Conservation (phyloP, 495 filamentous ascomycete species). For the Lasiosphaeris hirsuta region DNA sequence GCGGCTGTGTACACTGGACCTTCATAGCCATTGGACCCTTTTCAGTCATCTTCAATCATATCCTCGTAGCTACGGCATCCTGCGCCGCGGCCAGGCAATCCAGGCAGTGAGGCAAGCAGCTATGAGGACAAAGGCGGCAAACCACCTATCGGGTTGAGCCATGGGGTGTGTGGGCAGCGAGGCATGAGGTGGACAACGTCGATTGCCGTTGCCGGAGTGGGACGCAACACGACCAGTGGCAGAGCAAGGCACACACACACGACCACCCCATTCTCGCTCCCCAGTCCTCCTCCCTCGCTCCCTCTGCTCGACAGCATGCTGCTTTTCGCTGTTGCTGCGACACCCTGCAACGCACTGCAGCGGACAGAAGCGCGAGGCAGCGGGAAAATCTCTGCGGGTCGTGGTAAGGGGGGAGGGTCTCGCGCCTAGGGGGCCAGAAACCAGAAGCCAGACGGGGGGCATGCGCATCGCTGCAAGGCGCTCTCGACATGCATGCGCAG, state of each 20-base stretch:
- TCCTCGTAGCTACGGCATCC: too few species aligned
- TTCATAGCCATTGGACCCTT: too few species aligned
- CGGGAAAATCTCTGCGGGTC: slow-evolving; percentile 8
- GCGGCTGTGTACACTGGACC: too few species aligned
- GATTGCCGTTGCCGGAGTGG: background rate
- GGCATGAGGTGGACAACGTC: background rate
- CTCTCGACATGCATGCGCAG: background rate
- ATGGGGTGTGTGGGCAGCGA: background rate
- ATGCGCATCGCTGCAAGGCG: background rate
- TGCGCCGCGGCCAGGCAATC: background rate
- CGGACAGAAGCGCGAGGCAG: slow-evolving; percentile 10
- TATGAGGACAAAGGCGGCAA: background rate
- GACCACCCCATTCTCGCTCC: too few species aligned
- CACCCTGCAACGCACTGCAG: slow-evolving; percentile 7
- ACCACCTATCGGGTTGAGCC: background rate
- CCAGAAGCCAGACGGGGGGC: background rate
- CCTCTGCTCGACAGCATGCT: background rate
- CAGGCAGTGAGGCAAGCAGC: background rate
- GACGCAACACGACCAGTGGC: background rate
- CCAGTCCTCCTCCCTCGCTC: too few species aligned
- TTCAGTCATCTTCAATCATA: too few species aligned
- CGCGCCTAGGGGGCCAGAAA: slow-evolving; percentile 2
- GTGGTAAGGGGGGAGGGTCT: slow-evolving; percentile 1
- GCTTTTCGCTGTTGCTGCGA: background rate
- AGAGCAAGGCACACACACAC: background rate